A percentile compares a stretch with the other conserved stretches of the same genome.
These are phyloP conservation scores for Mycena floridula DNA, from an alignment of 768 basidiomycete species.

Conservation along the genomic window DNA sequence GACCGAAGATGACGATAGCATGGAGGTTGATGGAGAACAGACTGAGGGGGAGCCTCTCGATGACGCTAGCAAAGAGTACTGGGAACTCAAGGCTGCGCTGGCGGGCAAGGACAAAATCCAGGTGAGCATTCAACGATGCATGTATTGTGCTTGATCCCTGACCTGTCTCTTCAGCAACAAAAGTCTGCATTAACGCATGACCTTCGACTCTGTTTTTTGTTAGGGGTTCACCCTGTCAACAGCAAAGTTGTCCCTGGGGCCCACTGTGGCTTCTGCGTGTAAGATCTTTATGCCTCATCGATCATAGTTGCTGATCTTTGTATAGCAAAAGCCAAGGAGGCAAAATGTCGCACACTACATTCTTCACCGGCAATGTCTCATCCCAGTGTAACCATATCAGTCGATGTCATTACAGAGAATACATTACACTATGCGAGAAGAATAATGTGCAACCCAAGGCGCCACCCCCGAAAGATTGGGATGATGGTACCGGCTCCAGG, in stretches of 20 bases:
- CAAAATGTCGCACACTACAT: conserved; percentile 1
- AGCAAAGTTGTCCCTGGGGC: conserved; percentile 1
- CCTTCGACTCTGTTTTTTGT: conserved; percentile 8
- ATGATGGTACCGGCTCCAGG: background rate
- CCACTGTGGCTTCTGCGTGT: conserved; percentile 8
- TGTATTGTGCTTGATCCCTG: background rate
- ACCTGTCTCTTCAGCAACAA: background rate
- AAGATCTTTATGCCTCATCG: background rate
- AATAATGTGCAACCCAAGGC: conserved; percentile 7
- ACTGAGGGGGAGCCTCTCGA: background rate
- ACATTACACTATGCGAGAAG: conserved; percentile 3
- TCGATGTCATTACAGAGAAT: conserved; percentile 8
- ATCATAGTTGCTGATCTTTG: background rate
- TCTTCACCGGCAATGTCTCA: conserved; percentile 9
- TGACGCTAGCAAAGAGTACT: background rate
- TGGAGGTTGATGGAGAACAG: background rate
- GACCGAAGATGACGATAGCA: background rate
- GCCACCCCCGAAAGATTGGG: conserved; percentile 5
- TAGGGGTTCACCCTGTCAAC: conserved; percentile 4
- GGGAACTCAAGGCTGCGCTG: background rate
- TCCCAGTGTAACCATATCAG: conserved; percentile 5
- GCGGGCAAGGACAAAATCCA: background rate
- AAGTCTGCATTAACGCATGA: conserved; percentile 8
- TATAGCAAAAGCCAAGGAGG: background rate
- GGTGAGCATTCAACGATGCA: background rate